A percentile compares a stretch with the other conserved stretches of the same genome.
phyloP scores from a whole-genome alignment of 495 filamentous ascomycete genomes.

The Podospora conica region DNA sequence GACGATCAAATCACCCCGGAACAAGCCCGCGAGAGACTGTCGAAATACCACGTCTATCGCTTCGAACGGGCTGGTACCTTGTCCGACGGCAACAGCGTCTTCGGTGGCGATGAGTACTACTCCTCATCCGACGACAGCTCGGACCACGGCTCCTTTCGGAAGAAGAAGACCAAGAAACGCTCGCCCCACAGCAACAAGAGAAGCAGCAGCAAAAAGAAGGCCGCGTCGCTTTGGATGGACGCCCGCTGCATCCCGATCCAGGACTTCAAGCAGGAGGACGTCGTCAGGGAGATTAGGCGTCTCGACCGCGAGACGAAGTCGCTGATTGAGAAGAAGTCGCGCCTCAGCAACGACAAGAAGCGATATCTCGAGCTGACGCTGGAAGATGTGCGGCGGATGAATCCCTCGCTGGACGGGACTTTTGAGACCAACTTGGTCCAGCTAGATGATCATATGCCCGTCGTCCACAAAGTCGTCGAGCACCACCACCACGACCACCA shows the following conservation, averaged over 20 bases:
- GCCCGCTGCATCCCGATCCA: neutral
- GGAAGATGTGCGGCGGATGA: neutral
- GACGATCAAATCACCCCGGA: neutral
- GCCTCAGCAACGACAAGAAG: neutral
- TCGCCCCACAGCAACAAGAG: neutral
- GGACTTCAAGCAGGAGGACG: neutral
- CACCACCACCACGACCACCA: neutral
- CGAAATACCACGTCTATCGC: neutral
- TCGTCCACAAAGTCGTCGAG: neutral
- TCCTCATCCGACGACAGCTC: neutral
- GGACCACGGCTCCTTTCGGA: neutral
- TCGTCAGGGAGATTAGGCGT: neutral
- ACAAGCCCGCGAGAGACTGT: neutral
- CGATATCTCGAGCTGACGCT: neutral
- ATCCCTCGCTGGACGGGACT: neutral
- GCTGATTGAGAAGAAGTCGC: neutral
- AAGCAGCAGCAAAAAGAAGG: neutral
- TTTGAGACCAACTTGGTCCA: conserved; percentile 1
- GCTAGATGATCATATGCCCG: neutral
- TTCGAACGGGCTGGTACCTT: neutral
- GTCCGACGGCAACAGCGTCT: neutral
- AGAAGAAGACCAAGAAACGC: neutral
- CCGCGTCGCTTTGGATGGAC: neutral
- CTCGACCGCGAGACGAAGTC: neutral
- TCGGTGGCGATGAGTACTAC: neutral